Conservation (phyloP, 148 eudicot genomes). For the Rhododendron williamsianum region DNA sequence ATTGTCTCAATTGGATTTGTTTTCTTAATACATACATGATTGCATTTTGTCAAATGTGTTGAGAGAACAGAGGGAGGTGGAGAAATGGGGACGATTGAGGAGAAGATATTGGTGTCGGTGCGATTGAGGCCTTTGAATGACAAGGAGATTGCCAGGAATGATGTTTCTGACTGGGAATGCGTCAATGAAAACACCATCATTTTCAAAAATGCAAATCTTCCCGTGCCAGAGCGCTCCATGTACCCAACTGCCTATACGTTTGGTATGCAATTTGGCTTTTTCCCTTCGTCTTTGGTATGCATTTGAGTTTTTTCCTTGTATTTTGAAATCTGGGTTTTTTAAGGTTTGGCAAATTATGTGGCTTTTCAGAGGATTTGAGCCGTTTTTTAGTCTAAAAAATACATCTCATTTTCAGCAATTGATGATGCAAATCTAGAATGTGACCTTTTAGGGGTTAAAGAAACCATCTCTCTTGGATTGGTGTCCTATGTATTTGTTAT, state of each 20-base stretch:
- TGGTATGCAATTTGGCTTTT: constrained; percentile 45
- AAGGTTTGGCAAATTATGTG: background rate
- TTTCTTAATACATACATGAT: background rate
- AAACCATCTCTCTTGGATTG: constrained; percentile 6
- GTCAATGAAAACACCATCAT: constrained; percentile 49
- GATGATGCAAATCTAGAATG: background rate
- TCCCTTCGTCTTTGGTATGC: background rate
- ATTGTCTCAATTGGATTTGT: constrained; percentile 7
- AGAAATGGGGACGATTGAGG: constrained; percentile 33
- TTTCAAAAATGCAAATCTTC: constrained; percentile 48
- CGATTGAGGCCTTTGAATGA: constrained; percentile 86
- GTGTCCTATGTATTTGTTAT: background rate
- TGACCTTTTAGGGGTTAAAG: background rate
- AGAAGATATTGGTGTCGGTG: constrained; percentile 78
- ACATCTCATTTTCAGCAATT: background rate
- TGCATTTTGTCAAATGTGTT: background rate
- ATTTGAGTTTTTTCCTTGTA: background rate
- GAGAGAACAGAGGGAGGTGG: constrained; percentile 6
- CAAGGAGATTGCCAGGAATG: constrained; percentile 62
- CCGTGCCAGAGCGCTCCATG: constrained; percentile 61
- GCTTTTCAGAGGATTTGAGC: background rate
- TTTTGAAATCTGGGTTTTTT: background rate
- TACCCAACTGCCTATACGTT: constrained; percentile 79
- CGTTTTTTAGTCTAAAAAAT: background rate
- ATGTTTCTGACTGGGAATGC: constrained; percentile 90